Evolutionary conservation across 2,329 filamentous ascomycete genomes (phyloP).

Genomic region (Dendrostoma leiphaemia): DNA sequence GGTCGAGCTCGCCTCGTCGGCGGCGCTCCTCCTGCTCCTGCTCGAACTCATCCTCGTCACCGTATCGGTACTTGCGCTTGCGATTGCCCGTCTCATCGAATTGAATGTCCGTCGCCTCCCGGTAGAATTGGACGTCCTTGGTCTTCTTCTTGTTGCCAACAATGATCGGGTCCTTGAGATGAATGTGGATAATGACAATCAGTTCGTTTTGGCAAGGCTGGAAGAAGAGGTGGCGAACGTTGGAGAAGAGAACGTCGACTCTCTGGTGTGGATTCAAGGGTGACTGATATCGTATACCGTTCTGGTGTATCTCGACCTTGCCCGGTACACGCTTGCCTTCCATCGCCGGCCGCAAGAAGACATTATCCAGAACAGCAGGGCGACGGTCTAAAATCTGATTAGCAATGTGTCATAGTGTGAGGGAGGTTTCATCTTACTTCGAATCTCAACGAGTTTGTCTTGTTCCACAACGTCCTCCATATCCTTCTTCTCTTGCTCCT

Average conservation of each 20-base stretch:
- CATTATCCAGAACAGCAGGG: constrained; percentile 85
- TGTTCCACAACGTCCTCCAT: constrained; percentile 99
- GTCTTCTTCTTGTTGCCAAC: constrained; percentile 98
- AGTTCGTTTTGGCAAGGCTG: constrained; percentile 95
- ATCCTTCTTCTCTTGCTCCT: constrained; percentile 98
- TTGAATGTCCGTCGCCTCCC: constrained; percentile 96
- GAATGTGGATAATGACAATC: constrained; percentile 97
- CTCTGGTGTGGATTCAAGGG: constrained; percentile 75
- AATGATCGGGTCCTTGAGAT: constrained; percentile 96
- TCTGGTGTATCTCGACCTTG: constrained; percentile 96
- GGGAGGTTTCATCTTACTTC: constrained; percentile 60
- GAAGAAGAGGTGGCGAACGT: constrained; percentile 98
- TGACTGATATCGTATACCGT: constrained; percentile 93
- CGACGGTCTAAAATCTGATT: constrained; percentile 68
- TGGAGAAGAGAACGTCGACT: constrained; percentile 95
- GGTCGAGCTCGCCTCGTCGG: constrained; percentile 86
- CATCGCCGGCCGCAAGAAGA: constrained; percentile 92
- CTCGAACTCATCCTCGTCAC: constrained; percentile 98
- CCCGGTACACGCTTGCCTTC: constrained; percentile 96
- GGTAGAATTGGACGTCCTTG: constrained; percentile 97
- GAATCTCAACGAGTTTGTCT: constrained; percentile 92
- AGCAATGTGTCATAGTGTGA: constrained; percentile 28
- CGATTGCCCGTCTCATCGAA: constrained; percentile 98
- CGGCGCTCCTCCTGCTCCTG: constrained; percentile 96
- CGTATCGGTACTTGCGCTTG: constrained; percentile 95